Evolutionary conservation across 2,329 filamentous ascomycete species (phyloP).

Genomic region (Pseudocercospora pini-densiflorae): DNA sequence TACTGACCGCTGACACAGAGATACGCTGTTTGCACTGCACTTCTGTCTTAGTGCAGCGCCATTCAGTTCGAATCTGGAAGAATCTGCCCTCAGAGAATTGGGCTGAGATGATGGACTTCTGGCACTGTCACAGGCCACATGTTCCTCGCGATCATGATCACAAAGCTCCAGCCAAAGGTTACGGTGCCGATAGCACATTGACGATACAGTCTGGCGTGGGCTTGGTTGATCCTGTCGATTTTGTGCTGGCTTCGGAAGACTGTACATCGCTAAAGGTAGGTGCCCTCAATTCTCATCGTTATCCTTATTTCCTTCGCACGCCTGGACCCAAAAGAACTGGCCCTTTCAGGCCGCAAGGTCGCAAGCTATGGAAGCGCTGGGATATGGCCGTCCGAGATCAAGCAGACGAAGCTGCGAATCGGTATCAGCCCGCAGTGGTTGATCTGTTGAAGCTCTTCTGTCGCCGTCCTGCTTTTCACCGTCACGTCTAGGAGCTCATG

Average conservation of each 20-base stretch:
- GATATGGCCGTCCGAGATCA: slow-evolving; percentile 43
- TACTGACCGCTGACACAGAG: slow-evolving; percentile 34
- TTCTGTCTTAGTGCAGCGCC: slow-evolving; percentile 31
- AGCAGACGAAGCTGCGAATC: slow-evolving; percentile 28
- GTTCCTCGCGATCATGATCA: slow-evolving; percentile 57
- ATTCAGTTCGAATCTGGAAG: slow-evolving; percentile 70
- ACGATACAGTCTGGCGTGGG: slow-evolving; percentile 68
- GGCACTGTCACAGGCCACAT: slow-evolving; percentile 95
- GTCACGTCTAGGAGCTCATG: slow-evolving; percentile 36
- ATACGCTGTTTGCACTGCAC: slow-evolving; percentile 38
- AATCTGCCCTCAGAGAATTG: slow-evolving; percentile 95
- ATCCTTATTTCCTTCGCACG: slow-evolving; percentile 5
- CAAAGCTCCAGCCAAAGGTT: slow-evolving; percentile 65
- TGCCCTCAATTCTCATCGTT: slow-evolving; percentile 5
- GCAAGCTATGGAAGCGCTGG: slow-evolving; percentile 36
- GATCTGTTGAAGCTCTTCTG: slow-evolving; percentile 28
- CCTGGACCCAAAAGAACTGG: slow-evolving; percentile 43
- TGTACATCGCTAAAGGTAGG: slow-evolving; percentile 58
- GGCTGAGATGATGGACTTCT: slow-evolving; percentile 99
- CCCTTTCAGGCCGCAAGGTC: slow-evolving; percentile 39
- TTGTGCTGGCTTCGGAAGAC: slow-evolving; percentile 72
- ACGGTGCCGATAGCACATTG: slow-evolving; percentile 80
- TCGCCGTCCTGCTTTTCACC: slow-evolving; percentile 38
- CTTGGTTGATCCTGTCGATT: slow-evolving; percentile 79
- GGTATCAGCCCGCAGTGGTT: slow-evolving; percentile 33